These are phyloP conservation scores for Ophiocordyceps robertsii DNA, from an alignment of 2,329 filamentous ascomycete genomes.

Conservation along the genomic window DNA sequence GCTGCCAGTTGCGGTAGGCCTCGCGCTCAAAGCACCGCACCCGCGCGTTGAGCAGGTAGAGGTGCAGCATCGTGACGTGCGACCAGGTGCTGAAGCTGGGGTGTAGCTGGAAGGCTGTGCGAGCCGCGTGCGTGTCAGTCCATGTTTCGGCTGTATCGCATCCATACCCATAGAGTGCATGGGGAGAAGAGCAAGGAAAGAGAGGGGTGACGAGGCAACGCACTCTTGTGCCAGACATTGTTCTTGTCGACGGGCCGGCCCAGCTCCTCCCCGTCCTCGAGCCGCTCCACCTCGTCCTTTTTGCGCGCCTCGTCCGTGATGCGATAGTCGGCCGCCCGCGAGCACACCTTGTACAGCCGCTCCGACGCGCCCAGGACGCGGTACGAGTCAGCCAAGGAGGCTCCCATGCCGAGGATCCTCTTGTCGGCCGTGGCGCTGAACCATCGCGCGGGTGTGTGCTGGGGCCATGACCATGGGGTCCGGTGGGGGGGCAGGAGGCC, in stretches of 20 bases:
- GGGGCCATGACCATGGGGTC: neutral
- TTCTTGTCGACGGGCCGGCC: slow-evolving; percentile 30
- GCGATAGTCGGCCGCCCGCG: slow-evolving; percentile 59
- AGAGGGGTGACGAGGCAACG: slow-evolving; percentile 10
- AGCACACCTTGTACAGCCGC: slow-evolving; percentile 63
- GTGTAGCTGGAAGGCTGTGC: slow-evolving; percentile 59
- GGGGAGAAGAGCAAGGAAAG: neutral
- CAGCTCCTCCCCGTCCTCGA: slow-evolving; percentile 69
- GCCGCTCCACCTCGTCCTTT: slow-evolving; percentile 53
- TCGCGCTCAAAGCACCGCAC: slow-evolving; percentile 64
- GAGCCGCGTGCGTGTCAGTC: neutral
- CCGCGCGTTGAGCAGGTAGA: slow-evolving; percentile 80
- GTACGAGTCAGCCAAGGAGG: slow-evolving; percentile 38
- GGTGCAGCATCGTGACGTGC: slow-evolving; percentile 89
- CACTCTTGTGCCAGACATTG: slow-evolving; percentile 63
- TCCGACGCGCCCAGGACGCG: slow-evolving; percentile 70
- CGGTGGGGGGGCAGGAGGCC: too few species aligned
- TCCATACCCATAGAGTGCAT: neutral
- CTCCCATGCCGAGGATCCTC: slow-evolving; percentile 19
- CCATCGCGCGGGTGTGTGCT: slow-evolving; percentile 16
- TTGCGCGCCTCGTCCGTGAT: slow-evolving; percentile 56
- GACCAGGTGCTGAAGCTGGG: slow-evolving; percentile 94
- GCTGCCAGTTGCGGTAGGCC: slow-evolving; percentile 64
- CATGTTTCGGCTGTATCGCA: neutral
- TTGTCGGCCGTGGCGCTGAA: slow-evolving; percentile 23